phyloP scores from a whole-genome alignment of 1,284 basidiomycete species.

The Trichosporon faecale region DNA sequence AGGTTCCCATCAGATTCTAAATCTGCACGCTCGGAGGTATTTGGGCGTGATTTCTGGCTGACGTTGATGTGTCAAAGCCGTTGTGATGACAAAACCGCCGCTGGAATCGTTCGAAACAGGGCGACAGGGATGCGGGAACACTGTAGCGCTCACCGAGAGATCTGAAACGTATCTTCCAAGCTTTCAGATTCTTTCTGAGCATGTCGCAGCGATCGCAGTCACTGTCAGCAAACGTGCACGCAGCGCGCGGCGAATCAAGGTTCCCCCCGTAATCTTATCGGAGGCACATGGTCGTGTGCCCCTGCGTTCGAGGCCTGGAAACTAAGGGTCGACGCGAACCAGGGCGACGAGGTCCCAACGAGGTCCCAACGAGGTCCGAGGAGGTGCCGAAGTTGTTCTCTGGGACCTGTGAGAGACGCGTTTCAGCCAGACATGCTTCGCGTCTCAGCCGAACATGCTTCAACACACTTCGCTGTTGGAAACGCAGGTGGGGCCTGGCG shows the following conservation, averaged over 20 bases:
- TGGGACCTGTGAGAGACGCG: neutral
- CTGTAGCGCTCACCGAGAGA: neutral
- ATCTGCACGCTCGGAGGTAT: neutral
- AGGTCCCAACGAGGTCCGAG: too few species aligned
- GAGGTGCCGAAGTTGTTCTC: neutral
- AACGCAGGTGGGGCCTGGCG: neutral
- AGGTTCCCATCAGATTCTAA: neutral
- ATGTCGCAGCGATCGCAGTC: neutral
- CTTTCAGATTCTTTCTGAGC: neutral
- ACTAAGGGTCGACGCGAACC: neutral
- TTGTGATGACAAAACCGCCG: neutral
- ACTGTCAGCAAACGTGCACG: neutral
- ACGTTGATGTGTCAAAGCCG: neutral
- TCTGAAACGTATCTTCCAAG: slow-evolving; percentile 8
- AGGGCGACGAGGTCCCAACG: neutral
- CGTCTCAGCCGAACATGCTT: neutral
- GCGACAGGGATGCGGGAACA: neutral
- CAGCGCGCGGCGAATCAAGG: neutral
- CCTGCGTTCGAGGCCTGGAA: neutral
- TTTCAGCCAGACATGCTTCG: too few species aligned
- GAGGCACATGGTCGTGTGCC: neutral
- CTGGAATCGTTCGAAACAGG: neutral
- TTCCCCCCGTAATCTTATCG: neutral
- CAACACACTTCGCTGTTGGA: neutral
- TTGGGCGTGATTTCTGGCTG: neutral